Evolutionary conservation across 345 rosid genomes (phyloP).

Genomic region (Lepidium sativum): DNA sequence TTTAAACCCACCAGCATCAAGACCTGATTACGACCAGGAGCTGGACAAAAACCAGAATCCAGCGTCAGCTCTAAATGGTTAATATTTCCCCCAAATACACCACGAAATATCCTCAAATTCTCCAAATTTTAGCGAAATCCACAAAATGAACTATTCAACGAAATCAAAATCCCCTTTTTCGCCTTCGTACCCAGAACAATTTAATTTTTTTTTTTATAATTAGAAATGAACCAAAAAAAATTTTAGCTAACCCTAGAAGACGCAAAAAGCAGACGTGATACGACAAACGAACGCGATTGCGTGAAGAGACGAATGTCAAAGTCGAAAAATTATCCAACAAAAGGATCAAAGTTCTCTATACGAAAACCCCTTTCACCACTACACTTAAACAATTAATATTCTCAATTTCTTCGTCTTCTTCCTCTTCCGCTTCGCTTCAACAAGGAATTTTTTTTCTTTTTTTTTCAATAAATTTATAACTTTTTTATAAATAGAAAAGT

Average conservation of each 20-base stretch:
- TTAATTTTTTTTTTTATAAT: too few species aligned
- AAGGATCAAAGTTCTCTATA: slow-evolving; percentile 39
- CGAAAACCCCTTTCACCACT: slow-evolving; percentile 34
- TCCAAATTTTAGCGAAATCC: slow-evolving; percentile 15
- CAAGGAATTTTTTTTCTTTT: not conserved
- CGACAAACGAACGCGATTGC: slow-evolving; percentile 38
- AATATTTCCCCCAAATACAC: slow-evolving; percentile 16
- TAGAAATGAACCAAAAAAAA: not conserved
- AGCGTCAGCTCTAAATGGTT: slow-evolving; percentile 10
- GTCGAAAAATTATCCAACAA: slow-evolving; percentile 10
- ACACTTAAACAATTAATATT: slow-evolving; percentile 1
- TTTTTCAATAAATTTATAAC: not conserved
- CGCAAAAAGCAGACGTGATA: slow-evolving; percentile 28
- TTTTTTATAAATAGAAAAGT: slow-evolving; percentile 17
- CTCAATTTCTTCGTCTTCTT: slow-evolving; percentile 3
- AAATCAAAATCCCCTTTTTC: slow-evolving; percentile 16
- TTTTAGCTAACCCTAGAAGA: slow-evolving; percentile 21
- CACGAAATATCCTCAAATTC: slow-evolving; percentile 10
- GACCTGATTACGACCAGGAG: slow-evolving; percentile 13
- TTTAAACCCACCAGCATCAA: not conserved
- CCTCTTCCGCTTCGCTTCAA: slow-evolving; percentile 9
- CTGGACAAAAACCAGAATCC: slow-evolving; percentile 5
- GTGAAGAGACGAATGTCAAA: slow-evolving; percentile 43
- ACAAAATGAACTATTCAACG: not conserved
- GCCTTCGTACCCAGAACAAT: not conserved